Evolutionary conservation across 257 asterid species (phyloP), one percentile per base, ranked within the genome.

Genomic region (Scutellaria galericulata): DNA sequence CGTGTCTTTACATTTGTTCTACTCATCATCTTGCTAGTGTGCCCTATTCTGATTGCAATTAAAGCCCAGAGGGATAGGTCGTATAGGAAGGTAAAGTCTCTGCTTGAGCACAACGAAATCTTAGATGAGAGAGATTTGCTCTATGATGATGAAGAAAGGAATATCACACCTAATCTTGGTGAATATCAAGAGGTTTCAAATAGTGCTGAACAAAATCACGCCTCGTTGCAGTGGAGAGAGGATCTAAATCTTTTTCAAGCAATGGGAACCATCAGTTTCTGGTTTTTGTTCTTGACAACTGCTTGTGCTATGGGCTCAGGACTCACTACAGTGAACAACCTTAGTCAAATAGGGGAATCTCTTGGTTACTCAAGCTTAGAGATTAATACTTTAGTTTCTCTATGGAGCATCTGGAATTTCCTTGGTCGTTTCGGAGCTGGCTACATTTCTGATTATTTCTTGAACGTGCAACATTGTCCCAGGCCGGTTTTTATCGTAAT

Each of bases 331-430:
- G 89, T 83, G 72, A 86, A 86, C 71, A 86, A 82, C 48, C 37
- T 84, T 53, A 83, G 86, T 47, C 92, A 82, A 42, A 82, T 86
- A 59, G 92, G 92, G 27, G 82, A 79, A 80, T 80, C 89, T 58
- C 89, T 86, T 48, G 85, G 86, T 40, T 84, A 84, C 85, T 66
- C 78, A 0, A 74, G 69, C 56, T 51, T 85, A 66, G 84, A 85
- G 75, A 86, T 77, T 9, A 83, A 79, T 63, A 86, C 97, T 57
- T 75, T 93, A 74, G 91, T 87, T 70, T 93, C 98, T 48, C 74
- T 93, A 40, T 93, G 98, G 97, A 90, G 97, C 84, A 93, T 93
- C 40, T 90, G 95, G 97, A 93, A 90, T 82, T 93, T 89, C 64
- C 75, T 88, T 44, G 98, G 97, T 39, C 95, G 97, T 22, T 86